These are phyloP conservation scores for Cajanus cajan DNA, from an alignment of 306 rosid genomes.

Conservation along the genomic window DNA sequence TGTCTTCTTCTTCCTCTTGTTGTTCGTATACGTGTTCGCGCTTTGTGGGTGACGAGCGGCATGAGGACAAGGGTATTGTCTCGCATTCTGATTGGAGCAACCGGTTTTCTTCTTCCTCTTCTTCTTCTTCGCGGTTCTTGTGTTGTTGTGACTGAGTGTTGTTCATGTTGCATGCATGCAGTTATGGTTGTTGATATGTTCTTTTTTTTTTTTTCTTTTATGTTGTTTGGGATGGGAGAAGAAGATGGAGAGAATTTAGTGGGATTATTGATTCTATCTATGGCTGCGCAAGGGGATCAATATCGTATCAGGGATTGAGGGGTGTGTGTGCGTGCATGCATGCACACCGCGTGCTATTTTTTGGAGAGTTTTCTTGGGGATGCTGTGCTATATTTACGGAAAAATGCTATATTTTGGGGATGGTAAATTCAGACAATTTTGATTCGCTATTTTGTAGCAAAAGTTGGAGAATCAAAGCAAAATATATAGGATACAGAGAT, in stretches of 20 bases:
- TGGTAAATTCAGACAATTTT: not conserved
- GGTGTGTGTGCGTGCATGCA: not conserved
- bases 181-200: not conserved
- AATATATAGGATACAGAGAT: not conserved
- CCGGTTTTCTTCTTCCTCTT: conserved; percentile 29
- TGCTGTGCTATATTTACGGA: not conserved
- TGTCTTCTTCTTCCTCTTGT: not conserved
- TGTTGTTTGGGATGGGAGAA: conserved; percentile 23
- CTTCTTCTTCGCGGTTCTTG: not conserved
- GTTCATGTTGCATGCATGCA: conserved; percentile 31
- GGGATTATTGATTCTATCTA: not conserved
- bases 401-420: conserved; percentile 5
- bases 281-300: not conserved
- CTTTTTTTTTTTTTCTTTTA: not conserved
- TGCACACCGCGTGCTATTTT: conserved; percentile 33
- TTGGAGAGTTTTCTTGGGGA: not conserved
- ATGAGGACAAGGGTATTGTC: conserved; percentile 33
- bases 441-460: not conserved
- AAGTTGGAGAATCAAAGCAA: not conserved
- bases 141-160: conserved; percentile 11
- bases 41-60: not conserved
- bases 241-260: conserved; percentile 38
- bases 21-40: not conserved
- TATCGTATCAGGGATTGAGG: conserved; percentile 23
- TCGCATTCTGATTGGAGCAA: conserved; percentile 29